Evolutionary conservation across 1,284 basidiomycete genomes (phyloP).

Genomic region (Cryptococcus sp.): DNA sequence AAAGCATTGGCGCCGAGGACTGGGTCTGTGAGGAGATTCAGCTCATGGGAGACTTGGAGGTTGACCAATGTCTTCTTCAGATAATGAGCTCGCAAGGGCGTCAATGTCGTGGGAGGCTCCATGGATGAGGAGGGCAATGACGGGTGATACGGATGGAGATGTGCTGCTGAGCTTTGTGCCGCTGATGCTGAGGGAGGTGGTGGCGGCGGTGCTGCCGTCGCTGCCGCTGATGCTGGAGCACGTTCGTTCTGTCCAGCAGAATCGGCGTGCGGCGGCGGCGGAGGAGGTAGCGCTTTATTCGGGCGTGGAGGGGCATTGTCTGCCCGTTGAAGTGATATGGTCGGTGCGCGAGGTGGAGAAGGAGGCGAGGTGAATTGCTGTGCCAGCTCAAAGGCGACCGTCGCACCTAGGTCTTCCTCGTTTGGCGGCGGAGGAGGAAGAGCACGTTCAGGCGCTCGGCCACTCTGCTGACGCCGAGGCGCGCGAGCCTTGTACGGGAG

Average conservation of each 20-base stretch:
- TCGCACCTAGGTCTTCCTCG: slow-evolving; percentile 34
- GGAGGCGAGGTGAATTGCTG: slow-evolving; percentile 40
- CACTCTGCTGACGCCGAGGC: slow-evolving; percentile 25
- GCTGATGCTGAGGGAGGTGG: slow-evolving; percentile 3
- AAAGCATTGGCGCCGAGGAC: slow-evolving; percentile 68
- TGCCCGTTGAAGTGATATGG: background rate
- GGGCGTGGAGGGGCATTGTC: background rate
- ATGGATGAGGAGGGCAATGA: slow-evolving; percentile 31
- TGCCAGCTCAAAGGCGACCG: slow-evolving; percentile 31
- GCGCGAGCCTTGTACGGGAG: slow-evolving; percentile 32
- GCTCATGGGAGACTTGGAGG: slow-evolving; percentile 76
- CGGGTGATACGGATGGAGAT: slow-evolving; percentile 43
- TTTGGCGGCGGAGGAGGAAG: slow-evolving; percentile 33
- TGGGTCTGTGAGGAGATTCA: slow-evolving; percentile 66
- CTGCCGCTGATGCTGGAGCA: background rate
- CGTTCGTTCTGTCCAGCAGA: background rate
- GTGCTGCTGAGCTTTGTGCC: slow-evolving; percentile 25
- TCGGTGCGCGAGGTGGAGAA: slow-evolving; percentile 28
- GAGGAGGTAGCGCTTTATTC: slow-evolving; percentile 12
- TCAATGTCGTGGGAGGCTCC: slow-evolving; percentile 57
- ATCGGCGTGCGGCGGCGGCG: slow-evolving; percentile 2
- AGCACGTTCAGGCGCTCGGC: slow-evolving; percentile 27
- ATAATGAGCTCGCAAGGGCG: slow-evolving; percentile 87
- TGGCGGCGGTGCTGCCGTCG: background rate
- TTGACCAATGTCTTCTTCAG: slow-evolving; percentile 92